Conservation (phyloP, 495 filamentous ascomycete genomes). For the Neohortaea acidophila region DNA sequence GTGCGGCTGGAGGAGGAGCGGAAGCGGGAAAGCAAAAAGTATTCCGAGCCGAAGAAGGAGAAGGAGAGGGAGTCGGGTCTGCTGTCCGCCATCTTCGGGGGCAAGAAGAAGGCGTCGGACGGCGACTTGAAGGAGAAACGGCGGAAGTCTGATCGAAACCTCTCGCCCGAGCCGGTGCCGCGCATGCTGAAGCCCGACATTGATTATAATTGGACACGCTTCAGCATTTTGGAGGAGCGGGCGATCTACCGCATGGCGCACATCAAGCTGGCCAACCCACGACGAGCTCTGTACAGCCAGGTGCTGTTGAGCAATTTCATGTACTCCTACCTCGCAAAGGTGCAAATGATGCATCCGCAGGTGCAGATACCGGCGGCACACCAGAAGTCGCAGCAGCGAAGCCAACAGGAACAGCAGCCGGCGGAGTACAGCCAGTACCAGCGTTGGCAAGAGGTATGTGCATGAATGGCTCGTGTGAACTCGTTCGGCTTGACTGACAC, state of each 20-base stretch:
- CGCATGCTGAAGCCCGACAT: constrained; percentile 63
- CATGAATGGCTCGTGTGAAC: not conserved
- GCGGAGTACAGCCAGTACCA: constrained; percentile 50
- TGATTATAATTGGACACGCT: constrained; percentile 91
- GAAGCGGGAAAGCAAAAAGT: constrained; percentile 61
- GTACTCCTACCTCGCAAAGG: constrained; percentile 98
- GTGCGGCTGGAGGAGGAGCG: constrained; percentile 66
- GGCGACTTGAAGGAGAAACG: constrained; percentile 52
- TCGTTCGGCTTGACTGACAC: too few species aligned
- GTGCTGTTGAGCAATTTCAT: constrained; percentile 98
- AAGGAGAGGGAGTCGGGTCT: constrained; percentile 67
- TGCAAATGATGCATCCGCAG: constrained; percentile 94
- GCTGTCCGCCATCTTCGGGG: constrained; percentile 80
- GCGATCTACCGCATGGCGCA: constrained; percentile 98
- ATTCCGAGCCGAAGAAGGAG: constrained; percentile 68
- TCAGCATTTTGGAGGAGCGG: constrained; percentile 87
- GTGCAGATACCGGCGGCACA: constrained; percentile 54
- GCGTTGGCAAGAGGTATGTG: constrained; percentile 48
- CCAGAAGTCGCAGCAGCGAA: constrained; percentile 44
- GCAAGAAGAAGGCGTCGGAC: constrained; percentile 66
- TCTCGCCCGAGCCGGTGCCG: constrained; percentile 63
- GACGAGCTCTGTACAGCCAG: constrained; percentile 82
- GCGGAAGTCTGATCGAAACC: constrained; percentile 46
- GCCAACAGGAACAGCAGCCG: constrained; percentile 47
- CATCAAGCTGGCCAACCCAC: constrained; percentile 94